phyloP scores from a whole-genome alignment of 2,329 filamentous ascomycete genomes.

The Aphanoascus verrucosus region DNA sequence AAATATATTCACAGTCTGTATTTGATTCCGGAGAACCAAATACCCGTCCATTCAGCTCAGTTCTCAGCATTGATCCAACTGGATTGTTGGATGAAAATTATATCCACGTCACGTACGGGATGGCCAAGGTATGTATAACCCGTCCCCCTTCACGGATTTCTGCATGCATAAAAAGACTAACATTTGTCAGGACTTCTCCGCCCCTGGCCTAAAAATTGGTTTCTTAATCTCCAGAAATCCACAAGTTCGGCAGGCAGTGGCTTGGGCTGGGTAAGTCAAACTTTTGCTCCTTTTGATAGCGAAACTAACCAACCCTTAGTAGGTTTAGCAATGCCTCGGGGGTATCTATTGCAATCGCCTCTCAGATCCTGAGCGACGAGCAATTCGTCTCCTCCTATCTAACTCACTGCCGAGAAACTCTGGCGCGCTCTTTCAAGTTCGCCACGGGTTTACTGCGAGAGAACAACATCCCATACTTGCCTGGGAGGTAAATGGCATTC shows the following conservation, averaged over 20 bases:
- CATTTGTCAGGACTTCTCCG: conserved; percentile 43
- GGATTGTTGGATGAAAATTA: conserved; percentile 40
- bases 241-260: not conserved
- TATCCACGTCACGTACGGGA: conserved; percentile 43
- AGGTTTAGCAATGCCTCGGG: conserved; percentile 6
- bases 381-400: conserved; percentile 14
- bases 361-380: conserved; percentile 9
- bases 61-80: conserved; percentile 35
- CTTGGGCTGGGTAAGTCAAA: conserved; percentile 5
- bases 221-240: conserved; percentile 14
- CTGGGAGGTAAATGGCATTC: conserved; percentile 21
- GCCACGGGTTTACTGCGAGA: conserved; percentile 27
- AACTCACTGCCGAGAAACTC: conserved; percentile 20
- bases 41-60: conserved; percentile 37
- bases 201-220: conserved; percentile 46
- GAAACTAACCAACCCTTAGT: not conserved
- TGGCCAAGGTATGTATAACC: conserved; percentile 27
- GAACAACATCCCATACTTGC: conserved; percentile 30
- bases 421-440: conserved; percentile 23
- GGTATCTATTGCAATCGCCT: conserved; percentile 6
- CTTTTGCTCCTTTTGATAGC: not conserved
- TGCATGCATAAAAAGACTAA: not conserved
- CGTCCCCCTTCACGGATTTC: not conserved
- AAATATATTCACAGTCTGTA: conserved; percentile 48
- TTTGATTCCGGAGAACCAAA: conserved; percentile 37